Base-by-base conservation (phyloP, 176 grass and related monocot genomes). In the Musa schizocarpa region DNA sequence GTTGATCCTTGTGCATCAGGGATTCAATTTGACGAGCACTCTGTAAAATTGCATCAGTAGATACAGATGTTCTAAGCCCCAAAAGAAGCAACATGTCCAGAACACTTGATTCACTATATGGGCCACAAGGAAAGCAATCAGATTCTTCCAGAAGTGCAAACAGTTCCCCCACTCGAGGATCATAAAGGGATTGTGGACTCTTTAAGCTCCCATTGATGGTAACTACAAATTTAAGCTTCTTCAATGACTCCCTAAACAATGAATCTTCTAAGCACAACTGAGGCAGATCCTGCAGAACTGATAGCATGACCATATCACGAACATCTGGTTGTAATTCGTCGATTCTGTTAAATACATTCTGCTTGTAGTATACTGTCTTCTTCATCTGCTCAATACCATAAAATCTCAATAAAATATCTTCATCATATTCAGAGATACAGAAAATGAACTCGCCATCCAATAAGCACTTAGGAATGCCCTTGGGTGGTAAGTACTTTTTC, bases 131-230 rank as follows among this genome's bases (percentile, higher is more conserved):
- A 77, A 97, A 93, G 77, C 86, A 90, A 77, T 93, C 87, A 68
- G 90, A 89, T 77, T 97, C 93, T 82, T 97, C 83, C 53, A 97
- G 83, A 92, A 97, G 90, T 76, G 81, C 80, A 86, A 85, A 92
- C 70, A 92, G 90, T 86, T 97, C 93, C 79, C 88, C 89, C 74
- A 93, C 79, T 23, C 93, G 85, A 81, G 93, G 93, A 92, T 97
- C 90, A 83, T 97, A 97, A 87, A 97, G 86, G 82, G 83, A 92
- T 79, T 82, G 87, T 83, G 93, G 93, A 82, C 85, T 87, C 79
- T 77, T 85, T 85, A 97, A 88, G 76, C 24, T 74, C 53, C 90
- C 83, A 83, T 74, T 90, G 67, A 84, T 72, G 11, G 93, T 93
- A 20, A 86, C 87, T 77, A 97, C 84, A 59, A 93, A 97, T 80